A percentile compares a stretch with the other conserved stretches of the same genome.
Evolutionary conservation across 2,329 filamentous ascomycete species (phyloP).

Genomic region (Neofusicoccum laricinum): DNA sequence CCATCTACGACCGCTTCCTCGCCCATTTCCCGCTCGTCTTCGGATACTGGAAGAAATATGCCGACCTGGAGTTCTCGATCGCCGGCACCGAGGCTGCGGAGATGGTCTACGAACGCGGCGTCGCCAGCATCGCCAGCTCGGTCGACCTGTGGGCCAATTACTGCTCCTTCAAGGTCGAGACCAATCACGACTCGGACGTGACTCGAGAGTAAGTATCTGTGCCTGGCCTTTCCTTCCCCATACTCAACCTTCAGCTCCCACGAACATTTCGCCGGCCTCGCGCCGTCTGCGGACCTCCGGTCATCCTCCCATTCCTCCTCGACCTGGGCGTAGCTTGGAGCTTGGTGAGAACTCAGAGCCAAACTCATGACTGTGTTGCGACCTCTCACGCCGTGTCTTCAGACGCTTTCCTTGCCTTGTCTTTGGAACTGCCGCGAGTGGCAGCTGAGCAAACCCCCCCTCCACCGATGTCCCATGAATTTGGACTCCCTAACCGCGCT

Average conservation of each 20-base stretch:
- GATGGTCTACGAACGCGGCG: conserved; percentile 96
- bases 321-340: conserved; percentile 17
- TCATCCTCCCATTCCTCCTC: conserved; percentile 25
- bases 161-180: conserved; percentile 97
- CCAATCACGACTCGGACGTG: conserved; percentile 87
- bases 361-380: conserved; percentile 20
- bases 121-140: conserved; percentile 87
- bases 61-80: conserved; percentile 94
- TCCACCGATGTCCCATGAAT: conserved; percentile 15
- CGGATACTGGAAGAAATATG: conserved; percentile 99
- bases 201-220: conserved; percentile 97
- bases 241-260: conserved; percentile 16
- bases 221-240: conserved; percentile 17
- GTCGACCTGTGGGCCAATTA: conserved; percentile 98
- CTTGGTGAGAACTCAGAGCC: conserved; percentile 24
- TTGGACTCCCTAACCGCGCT: conserved; percentile 13
- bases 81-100: conserved; percentile 95
- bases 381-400: conserved; percentile 30
- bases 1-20: conserved; percentile 88
- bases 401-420: conserved; percentile 45
- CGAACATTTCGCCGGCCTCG: conserved; percentile 9
- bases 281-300: conserved; percentile 24
- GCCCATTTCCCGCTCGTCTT: conserved; percentile 94
- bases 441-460: conserved; percentile 13
- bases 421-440: conserved; percentile 16